Percentiles rank a stretch among this genome's conserved stretches.
Evolutionary conservation across 2,329 filamentous ascomycete species (phyloP).

Genomic region (Ceratocystis eucalypticola): DNA sequence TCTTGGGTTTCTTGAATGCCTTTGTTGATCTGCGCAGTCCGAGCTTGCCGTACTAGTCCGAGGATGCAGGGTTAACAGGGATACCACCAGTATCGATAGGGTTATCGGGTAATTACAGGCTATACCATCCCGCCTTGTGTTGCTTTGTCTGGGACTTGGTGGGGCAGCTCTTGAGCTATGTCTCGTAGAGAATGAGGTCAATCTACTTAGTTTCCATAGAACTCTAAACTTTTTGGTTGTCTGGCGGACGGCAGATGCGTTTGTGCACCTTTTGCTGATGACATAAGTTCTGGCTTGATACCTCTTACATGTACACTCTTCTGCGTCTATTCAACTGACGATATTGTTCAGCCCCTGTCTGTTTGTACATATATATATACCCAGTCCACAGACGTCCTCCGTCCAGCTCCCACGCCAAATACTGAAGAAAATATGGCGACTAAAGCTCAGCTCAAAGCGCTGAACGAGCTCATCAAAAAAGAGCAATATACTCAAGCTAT

Average conservation of each 20-base stretch:
- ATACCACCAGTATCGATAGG: neutral
- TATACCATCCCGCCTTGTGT: neutral
- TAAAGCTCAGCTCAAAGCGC: conserved; percentile 69
- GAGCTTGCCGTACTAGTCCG: neutral
- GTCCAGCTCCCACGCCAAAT: neutral
- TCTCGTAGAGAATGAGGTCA: neutral
- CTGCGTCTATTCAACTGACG: too few species aligned
- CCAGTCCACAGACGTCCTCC: neutral
- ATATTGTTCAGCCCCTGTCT: neutral
- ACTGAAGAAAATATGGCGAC: conserved; percentile 32
- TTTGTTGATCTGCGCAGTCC: too few species aligned
- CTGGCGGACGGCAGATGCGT: neutral
- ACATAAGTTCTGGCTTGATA: neutral
- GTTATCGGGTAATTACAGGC: neutral
- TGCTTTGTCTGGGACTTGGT: neutral
- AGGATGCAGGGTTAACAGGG: neutral
- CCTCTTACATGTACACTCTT: neutral
- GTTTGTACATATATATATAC: neutral
- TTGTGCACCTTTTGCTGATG: neutral
- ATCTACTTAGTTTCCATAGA: neutral
- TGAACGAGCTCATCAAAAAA: conserved; percentile 62
- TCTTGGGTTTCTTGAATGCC: neutral
- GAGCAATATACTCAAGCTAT: conserved; percentile 68
- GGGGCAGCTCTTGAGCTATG: conserved; percentile 2
- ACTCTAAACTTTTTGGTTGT: neutral